phyloP scores from a whole-genome alignment of 1,284 basidiomycete species.

The Trichosporon ovoides region DNA sequence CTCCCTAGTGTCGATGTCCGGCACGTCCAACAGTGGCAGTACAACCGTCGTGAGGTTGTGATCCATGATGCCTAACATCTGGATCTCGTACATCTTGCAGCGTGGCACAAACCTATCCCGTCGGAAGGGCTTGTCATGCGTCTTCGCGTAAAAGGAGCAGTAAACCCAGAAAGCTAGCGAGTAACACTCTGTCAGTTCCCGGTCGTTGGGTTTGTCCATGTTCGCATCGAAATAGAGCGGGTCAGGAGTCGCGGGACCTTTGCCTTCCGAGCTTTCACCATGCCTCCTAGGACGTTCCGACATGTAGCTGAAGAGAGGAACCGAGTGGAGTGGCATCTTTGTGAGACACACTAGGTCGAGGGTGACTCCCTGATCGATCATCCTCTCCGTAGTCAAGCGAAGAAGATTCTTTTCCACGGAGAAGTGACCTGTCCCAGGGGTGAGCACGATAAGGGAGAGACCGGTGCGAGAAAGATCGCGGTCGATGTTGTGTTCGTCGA shows the following conservation, averaged over 20 bases:
- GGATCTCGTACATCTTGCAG: slow-evolving; percentile 89
- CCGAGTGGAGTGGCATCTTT: slow-evolving; percentile 88
- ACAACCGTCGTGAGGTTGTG: slow-evolving; percentile 84
- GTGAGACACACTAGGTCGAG: slow-evolving; percentile 84
- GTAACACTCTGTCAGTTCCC: slow-evolving; percentile 43
- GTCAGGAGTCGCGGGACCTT: slow-evolving; percentile 54
- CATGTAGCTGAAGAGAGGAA: slow-evolving; percentile 73
- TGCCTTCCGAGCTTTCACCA: slow-evolving; percentile 10
- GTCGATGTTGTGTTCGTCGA: slow-evolving; percentile 93
- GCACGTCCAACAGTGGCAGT: slow-evolving; percentile 60
- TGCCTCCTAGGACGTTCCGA: slow-evolving; percentile 46
- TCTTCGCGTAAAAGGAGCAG: slow-evolving; percentile 48
- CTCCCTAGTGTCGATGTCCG: slow-evolving; percentile 25
- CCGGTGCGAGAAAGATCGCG: slow-evolving; percentile 92
- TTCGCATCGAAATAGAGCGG: slow-evolving; percentile 71
- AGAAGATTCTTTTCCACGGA: slow-evolving; percentile 85
- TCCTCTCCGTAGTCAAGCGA: slow-evolving; percentile 84
- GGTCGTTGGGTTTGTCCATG: slow-evolving; percentile 28
- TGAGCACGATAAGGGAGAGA: slow-evolving; percentile 74
- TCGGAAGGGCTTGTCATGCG: slow-evolving; percentile 62
- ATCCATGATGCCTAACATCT: slow-evolving; percentile 84
- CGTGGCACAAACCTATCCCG: slow-evolving; percentile 83
- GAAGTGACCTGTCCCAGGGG: slow-evolving; percentile 92
- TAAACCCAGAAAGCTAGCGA: slow-evolving; percentile 48
- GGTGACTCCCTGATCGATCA: slow-evolving; percentile 89